phyloP scores from a whole-genome alignment of 306 rosid species.

The Hippophae rhamnoides region DNA sequence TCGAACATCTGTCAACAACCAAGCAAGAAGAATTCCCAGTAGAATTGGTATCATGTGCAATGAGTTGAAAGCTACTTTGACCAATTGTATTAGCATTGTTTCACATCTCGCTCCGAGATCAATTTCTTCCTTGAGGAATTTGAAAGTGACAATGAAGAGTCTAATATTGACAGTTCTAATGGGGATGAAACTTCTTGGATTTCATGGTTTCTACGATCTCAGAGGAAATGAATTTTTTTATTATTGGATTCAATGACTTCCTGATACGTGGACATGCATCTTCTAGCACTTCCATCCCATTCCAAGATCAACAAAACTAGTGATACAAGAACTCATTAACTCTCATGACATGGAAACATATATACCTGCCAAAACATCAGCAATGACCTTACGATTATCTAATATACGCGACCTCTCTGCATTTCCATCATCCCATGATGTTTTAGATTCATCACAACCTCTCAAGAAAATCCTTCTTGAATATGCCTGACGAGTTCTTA shows the following conservation, averaged over 20 bases:
- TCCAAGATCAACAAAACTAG: slow-evolving; percentile 57
- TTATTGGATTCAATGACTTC: slow-evolving; percentile 33
- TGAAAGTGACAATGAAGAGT: slow-evolving; percentile 26
- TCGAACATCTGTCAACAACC: slow-evolving; percentile 34
- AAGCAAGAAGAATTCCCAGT: slow-evolving; percentile 25
- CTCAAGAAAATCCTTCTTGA: slow-evolving; percentile 39
- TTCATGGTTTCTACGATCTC: slow-evolving; percentile 42
- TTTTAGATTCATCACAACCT: slow-evolving; percentile 31
- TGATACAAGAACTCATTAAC: slow-evolving; percentile 73
- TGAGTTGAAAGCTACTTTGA: slow-evolving; percentile 20
- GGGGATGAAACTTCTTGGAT: slow-evolving; percentile 20
- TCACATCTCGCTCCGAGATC: slow-evolving; percentile 21
- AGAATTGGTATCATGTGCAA: slow-evolving; percentile 33
- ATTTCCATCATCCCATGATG: slow-evolving; percentile 24
- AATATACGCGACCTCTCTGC: slow-evolving; percentile 38
- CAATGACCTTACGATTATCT: slow-evolving; percentile 55
- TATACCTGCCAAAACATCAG: slow-evolving; percentile 87
- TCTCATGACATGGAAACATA: slow-evolving; percentile 74
- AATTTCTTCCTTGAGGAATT: slow-evolving; percentile 22
- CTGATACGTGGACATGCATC: slow-evolving; percentile 21
- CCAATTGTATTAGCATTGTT: slow-evolving; percentile 28
- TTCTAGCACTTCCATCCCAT: slow-evolving; percentile 42
- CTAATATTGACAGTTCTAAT: slow-evolving; percentile 20
- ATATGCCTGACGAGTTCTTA: slow-evolving; percentile 29
- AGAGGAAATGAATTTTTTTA: slow-evolving; percentile 12